Conservation (phyloP, 495 filamentous ascomycete species). For the Cercophora scortea region DNA sequence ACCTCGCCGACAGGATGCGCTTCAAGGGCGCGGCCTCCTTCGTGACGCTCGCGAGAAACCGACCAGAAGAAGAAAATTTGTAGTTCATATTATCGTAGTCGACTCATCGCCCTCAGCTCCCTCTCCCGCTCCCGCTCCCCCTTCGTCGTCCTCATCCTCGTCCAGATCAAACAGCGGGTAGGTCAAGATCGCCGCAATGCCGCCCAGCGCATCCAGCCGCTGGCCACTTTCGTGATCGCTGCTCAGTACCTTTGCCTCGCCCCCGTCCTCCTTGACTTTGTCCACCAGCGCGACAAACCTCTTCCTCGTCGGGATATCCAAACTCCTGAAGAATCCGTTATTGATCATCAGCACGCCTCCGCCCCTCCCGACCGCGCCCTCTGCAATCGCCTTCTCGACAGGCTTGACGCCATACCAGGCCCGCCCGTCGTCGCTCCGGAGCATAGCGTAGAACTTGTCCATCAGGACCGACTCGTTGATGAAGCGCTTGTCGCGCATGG, state of each 20-base stretch:
- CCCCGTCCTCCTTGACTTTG: slow-evolving; percentile 81
- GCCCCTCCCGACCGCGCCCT: slow-evolving; percentile 82
- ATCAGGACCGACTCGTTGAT: slow-evolving; percentile 76
- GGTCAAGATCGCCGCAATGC: slow-evolving; percentile 83
- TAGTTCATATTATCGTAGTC: slow-evolving; percentile 29
- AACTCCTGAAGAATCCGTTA: slow-evolving; percentile 75
- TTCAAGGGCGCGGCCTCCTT: too few relatives aligned
- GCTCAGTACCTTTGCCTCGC: slow-evolving; percentile 80
- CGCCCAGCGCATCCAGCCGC: slow-evolving; percentile 74
- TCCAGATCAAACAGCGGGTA: slow-evolving; percentile 76
- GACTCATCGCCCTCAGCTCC: slow-evolving; percentile 13
- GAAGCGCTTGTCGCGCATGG: slow-evolving; percentile 78
- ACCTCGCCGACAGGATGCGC: too few relatives aligned
- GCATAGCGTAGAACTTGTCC: slow-evolving; percentile 72
- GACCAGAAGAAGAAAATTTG: not conserved
- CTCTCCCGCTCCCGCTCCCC: slow-evolving; percentile 3
- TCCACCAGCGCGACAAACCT: slow-evolving; percentile 84
- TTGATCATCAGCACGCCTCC: slow-evolving; percentile 79
- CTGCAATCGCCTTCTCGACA: slow-evolving; percentile 76
- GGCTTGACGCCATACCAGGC: slow-evolving; percentile 89
- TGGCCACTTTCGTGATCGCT: slow-evolving; percentile 92
- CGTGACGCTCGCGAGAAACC: too few relatives aligned
- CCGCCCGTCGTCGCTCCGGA: slow-evolving; percentile 78
- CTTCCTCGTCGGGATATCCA: slow-evolving; percentile 72
- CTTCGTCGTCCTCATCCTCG: slow-evolving; percentile 38